Conservation (phyloP, 768 basidiomycete genomes). For the Tulasnella sp. region DNA sequence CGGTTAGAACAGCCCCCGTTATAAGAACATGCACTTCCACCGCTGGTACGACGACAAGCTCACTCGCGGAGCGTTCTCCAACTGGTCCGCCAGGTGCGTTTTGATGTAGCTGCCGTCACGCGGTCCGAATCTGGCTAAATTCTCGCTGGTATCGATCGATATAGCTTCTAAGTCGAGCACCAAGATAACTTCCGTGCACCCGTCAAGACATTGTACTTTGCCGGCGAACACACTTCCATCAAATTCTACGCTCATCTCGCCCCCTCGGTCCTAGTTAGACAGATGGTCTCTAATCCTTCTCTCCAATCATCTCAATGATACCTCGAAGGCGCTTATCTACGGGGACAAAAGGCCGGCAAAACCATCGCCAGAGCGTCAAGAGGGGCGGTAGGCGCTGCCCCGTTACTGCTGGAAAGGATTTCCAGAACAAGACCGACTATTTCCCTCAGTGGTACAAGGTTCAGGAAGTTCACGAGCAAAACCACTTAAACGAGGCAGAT, state of each 20-base stretch:
- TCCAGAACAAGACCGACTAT: slow-evolving; percentile 5
- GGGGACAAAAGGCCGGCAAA: slow-evolving; percentile 24
- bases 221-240: slow-evolving; percentile 27
- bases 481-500: background rate
- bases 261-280: too few species aligned
- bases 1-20: slow-evolving; percentile 56
- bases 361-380: slow-evolving; percentile 12
- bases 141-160: background rate
- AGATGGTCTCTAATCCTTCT: background rate
- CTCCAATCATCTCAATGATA: background rate
- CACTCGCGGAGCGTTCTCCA: slow-evolving; percentile 66
- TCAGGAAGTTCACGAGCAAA: slow-evolving; percentile 11
- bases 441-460: slow-evolving; percentile 17
- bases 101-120: too few species aligned
- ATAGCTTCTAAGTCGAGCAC: slow-evolving; percentile 33
- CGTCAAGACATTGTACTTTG: slow-evolving; percentile 24
- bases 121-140: background rate
- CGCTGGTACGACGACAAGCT: slow-evolving; percentile 59
- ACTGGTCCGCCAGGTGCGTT: slow-evolving; percentile 66
- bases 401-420: background rate
- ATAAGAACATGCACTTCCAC: slow-evolving; percentile 58
- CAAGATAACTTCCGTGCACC: slow-evolving; percentile 33
- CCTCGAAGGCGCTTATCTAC: slow-evolving; percentile 31
- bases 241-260: slow-evolving; percentile 10
- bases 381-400: background rate